Conservation (phyloP, 2,329 filamentous ascomycete species). For the Lasiodiplodia hormozganensis region DNA sequence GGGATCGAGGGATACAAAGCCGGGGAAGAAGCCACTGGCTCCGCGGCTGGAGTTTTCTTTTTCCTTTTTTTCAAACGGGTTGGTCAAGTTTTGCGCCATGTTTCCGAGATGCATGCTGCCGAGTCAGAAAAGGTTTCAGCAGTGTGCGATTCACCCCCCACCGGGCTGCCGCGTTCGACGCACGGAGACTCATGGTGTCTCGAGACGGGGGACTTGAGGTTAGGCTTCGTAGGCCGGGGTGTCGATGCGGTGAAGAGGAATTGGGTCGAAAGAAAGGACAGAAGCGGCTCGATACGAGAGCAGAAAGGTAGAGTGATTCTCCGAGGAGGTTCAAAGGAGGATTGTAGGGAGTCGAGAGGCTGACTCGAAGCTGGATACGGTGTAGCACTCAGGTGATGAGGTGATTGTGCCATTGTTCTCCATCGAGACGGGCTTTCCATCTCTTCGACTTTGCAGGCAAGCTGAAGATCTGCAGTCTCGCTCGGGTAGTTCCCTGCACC, state of each 20-base stretch:
- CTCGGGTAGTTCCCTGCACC: neutral
- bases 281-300: neutral
- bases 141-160: too few species aligned
- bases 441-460: neutral
- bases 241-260: neutral
- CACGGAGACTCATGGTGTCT: too few species aligned
- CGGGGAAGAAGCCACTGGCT: too few species aligned
- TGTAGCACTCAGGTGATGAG: neutral
- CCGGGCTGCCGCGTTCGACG: too few species aligned
- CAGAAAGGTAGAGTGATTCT: neutral
- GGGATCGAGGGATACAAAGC: too few species aligned
- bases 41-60: too few species aligned
- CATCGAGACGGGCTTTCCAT: neutral
- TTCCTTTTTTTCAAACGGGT: too few species aligned
- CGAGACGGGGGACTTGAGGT: too few species aligned
- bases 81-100: too few species aligned
- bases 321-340: neutral
- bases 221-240: too few species aligned
- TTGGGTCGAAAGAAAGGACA: neutral
- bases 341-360: neutral
- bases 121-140: too few species aligned
- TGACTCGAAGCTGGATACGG: neutral
- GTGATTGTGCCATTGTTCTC: neutral
- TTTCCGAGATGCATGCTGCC: too few species aligned
- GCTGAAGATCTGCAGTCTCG: neutral